Conservation (phyloP, 495 filamentous ascomycete species). For the Neurospora terricola region DNA sequence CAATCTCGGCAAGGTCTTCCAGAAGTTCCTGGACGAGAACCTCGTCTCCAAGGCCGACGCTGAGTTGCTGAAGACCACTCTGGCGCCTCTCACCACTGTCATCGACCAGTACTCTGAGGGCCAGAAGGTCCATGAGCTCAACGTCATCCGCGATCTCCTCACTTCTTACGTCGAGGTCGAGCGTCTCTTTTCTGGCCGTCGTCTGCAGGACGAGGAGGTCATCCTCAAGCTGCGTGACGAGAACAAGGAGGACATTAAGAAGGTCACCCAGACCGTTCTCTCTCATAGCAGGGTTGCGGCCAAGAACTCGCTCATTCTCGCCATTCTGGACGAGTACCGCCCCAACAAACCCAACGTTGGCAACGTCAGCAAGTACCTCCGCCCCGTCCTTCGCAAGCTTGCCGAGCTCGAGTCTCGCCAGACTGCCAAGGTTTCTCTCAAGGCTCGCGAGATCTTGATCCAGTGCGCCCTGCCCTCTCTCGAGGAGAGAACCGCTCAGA, state of each 20-base stretch:
- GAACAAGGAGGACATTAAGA: constrained; percentile 80
- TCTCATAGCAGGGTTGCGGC: constrained; percentile 86
- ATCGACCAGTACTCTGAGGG: constrained; percentile 80
- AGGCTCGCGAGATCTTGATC: constrained; percentile 92
- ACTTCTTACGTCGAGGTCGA: constrained; percentile 76
- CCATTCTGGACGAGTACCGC: constrained; percentile 86
- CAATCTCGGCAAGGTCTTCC: constrained; percentile 69
- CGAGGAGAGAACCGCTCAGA: constrained; percentile 87
- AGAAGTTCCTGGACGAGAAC: constrained; percentile 85
- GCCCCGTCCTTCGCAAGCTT: constrained; percentile 69
- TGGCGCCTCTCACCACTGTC: constrained; percentile 70
- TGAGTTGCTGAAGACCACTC: constrained; percentile 58
- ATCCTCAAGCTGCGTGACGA: constrained; percentile 90
- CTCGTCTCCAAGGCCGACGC: constrained; percentile 52
- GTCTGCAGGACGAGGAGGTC: constrained; percentile 84
- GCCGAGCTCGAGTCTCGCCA: constrained; percentile 82
- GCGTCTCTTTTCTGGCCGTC: constrained; percentile 73
- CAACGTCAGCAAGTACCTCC: constrained; percentile 83
- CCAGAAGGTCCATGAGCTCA: constrained; percentile 82
- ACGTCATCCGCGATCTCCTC: constrained; percentile 66
- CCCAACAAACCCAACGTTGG: constrained; percentile 87
- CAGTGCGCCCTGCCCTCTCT: constrained; percentile 93
- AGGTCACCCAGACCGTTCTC: constrained; percentile 77
- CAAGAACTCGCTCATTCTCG: constrained; percentile 90
- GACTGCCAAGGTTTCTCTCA: constrained; percentile 91